A percentile compares a stretch with the other conserved stretches of the same genome.
phyloP scores from a whole-genome alignment of 495 filamentous ascomycete genomes.

The Penicillium riverlandense region DNA sequence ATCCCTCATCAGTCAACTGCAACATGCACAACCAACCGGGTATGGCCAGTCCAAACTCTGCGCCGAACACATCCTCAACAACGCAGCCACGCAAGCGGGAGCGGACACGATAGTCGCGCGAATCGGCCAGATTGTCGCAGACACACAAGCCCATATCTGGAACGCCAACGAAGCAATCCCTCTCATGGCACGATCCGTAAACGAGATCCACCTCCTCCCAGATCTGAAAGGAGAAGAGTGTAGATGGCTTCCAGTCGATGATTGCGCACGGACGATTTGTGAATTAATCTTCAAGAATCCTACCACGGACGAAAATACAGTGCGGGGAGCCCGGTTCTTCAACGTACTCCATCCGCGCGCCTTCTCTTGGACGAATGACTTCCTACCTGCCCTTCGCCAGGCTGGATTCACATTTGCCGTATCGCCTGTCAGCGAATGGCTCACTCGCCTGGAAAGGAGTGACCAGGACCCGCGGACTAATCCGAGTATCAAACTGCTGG shows the following conservation, averaged over 20 bases:
- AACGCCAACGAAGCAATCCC: constrained; percentile 59
- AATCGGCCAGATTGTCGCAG: constrained; percentile 54
- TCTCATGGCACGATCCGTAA: constrained; percentile 45
- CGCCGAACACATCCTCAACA: constrained; percentile 43
- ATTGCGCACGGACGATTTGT: constrained; percentile 6
- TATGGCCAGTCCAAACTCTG: constrained; percentile 61
- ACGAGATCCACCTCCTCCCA: constrained; percentile 44
- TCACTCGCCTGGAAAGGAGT: constrained; percentile 10
- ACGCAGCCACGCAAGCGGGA: constrained; percentile 23
- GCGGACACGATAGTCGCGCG: constrained; percentile 36
- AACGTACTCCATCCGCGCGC: constrained; percentile 16
- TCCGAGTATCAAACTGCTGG: constrained; percentile 39
- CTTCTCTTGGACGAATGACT: constrained; percentile 23
- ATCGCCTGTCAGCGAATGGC: constrained; percentile 10
- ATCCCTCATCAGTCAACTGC: constrained; percentile 36
- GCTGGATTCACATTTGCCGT: constrained; percentile 15
- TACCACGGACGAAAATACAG: neutral
- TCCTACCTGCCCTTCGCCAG: constrained; percentile 12
- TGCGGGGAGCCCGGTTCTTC: constrained; percentile 3
- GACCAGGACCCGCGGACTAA: constrained; percentile 24
- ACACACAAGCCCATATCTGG: constrained; percentile 50
- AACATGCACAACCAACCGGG: constrained; percentile 45
- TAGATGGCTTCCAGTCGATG: constrained; percentile 16
- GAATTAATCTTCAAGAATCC: constrained; percentile 11
- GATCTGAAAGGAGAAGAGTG: constrained; percentile 32